Conservation (phyloP, 2,329 filamentous ascomycete species). For the Pseudofabraea citricarpa region DNA sequence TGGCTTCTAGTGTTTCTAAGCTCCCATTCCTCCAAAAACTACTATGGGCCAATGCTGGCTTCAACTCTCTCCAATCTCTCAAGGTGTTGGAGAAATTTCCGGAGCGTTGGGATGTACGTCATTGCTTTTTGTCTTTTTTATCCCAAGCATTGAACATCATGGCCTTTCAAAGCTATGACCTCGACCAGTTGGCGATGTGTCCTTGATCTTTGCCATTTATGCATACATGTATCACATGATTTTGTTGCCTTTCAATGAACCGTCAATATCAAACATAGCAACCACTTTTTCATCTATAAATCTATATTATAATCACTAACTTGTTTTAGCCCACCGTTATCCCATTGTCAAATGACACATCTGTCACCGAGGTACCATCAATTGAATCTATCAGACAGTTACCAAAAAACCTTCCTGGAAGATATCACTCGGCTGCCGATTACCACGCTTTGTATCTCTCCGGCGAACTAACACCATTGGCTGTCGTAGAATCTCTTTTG, state of each 20-base stretch:
- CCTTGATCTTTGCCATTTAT: too few relatives aligned
- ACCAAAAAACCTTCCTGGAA: conserved; percentile 36
- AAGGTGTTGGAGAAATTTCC: conserved; percentile 39
- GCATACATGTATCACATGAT: not conserved
- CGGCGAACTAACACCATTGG: conserved; percentile 64
- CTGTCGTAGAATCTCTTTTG: conserved; percentile 67
- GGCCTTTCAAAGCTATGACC: not conserved
- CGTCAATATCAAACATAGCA: not conserved
- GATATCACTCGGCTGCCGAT: conserved; percentile 68
- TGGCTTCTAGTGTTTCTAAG: conserved; percentile 48
- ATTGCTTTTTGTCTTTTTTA: not conserved
- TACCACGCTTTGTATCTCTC: conserved; percentile 72
- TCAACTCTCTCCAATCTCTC: conserved; percentile 42
- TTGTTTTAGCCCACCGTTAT: conserved; percentile 48
- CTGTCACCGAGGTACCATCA: conserved; percentile 7
- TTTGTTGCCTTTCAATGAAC: not conserved
- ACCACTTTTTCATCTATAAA: too few relatives aligned
- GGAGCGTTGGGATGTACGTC: conserved; percentile 44
- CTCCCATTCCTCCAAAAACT: conserved; percentile 56
- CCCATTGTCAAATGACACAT: conserved; percentile 36
- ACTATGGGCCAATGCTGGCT: conserved; percentile 66
- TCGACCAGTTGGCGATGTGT: too few relatives aligned
- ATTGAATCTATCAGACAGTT: conserved; percentile 34
- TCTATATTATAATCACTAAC: conserved; percentile 6
- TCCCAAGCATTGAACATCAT: not conserved